These are phyloP conservation scores for Elsinoe fawcettii DNA, from an alignment of 2,329 filamentous ascomycete species.

Conservation along the genomic window DNA sequence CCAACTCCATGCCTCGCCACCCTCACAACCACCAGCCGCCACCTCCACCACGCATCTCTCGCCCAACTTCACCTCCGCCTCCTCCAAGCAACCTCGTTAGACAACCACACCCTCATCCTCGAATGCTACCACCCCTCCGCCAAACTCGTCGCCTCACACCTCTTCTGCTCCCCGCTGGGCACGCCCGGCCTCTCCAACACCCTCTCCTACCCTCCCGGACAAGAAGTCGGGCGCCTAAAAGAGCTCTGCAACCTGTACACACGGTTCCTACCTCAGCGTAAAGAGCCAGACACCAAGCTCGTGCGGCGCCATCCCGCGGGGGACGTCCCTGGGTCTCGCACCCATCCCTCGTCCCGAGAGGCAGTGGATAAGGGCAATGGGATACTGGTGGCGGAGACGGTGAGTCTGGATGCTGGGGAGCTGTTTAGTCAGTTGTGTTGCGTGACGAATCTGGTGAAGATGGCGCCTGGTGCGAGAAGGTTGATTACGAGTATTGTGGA, in stretches of 20 bases:
- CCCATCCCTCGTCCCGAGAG: slow-evolving; percentile 26
- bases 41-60: slow-evolving; percentile 55
- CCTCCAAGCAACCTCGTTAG: slow-evolving; percentile 48
- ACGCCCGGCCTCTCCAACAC: slow-evolving; percentile 51
- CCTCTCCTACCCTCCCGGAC: slow-evolving; percentile 27
- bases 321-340: slow-evolving; percentile 41
- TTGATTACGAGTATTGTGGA: slow-evolving; percentile 58
- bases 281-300: slow-evolving; percentile 43
- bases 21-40: slow-evolving; percentile 52
- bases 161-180: slow-evolving; percentile 60
- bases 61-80: slow-evolving; percentile 59
- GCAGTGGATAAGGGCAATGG: slow-evolving; percentile 4
- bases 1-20: slow-evolving; percentile 41
- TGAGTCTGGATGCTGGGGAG: slow-evolving; percentile 62
- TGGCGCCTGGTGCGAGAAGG: slow-evolving; percentile 49
- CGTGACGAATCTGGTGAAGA: slow-evolving; percentile 59
- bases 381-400: slow-evolving; percentile 46
- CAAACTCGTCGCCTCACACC: slow-evolving; percentile 59
- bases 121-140: slow-evolving; percentile 70
- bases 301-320: slow-evolving; percentile 38
- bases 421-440: slow-evolving; percentile 68
- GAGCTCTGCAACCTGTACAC: slow-evolving; percentile 57
- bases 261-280: slow-evolving; percentile 58
- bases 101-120: slow-evolving; percentile 61
- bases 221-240: slow-evolving; percentile 37